phyloP scores from a whole-genome alignment of 192 early-diverging fungal genomes.

The Paraglomus brasilianum region DNA sequence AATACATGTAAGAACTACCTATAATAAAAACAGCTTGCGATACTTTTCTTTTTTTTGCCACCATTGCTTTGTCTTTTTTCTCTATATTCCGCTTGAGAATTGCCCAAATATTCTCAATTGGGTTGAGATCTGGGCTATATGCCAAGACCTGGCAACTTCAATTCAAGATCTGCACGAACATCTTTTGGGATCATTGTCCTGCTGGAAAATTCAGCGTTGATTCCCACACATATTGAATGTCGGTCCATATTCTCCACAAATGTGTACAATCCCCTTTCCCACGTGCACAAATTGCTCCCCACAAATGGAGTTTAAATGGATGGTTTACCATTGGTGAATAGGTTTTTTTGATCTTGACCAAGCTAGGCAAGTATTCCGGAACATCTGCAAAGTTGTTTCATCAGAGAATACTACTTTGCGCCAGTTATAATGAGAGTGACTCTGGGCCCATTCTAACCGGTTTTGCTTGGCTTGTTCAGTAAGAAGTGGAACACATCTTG shows the following conservation, averaged over 20 bases:
- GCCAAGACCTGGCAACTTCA: no score
- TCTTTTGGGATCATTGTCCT: no score
- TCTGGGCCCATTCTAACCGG: neutral
- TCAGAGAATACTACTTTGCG: conserved; percentile 15
- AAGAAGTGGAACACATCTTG: neutral
- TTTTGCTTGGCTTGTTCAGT: neutral
- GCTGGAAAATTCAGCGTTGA: no score
- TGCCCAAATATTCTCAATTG: no score
- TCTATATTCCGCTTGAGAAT: no score
- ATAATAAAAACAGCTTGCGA: no score
- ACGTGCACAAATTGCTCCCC: neutral
- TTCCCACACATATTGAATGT: no score
- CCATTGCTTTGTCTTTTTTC: no score
- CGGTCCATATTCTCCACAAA: neutral
- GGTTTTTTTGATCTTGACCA: conserved; percentile 6
- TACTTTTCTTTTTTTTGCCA: no score
- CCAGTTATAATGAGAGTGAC: neutral
- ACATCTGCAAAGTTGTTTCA: conserved; percentile 22
- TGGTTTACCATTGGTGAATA: conserved; percentile 23
- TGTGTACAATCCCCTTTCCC: neutral
- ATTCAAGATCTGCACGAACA: no score
- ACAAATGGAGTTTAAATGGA: conserved; percentile 12
- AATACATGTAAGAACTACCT: no score
- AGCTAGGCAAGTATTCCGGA: neutral
- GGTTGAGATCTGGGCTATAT: no score